Base-by-base conservation (phyloP, 371 early-diverging fungal species). In the Mortierella sp. region DNA sequence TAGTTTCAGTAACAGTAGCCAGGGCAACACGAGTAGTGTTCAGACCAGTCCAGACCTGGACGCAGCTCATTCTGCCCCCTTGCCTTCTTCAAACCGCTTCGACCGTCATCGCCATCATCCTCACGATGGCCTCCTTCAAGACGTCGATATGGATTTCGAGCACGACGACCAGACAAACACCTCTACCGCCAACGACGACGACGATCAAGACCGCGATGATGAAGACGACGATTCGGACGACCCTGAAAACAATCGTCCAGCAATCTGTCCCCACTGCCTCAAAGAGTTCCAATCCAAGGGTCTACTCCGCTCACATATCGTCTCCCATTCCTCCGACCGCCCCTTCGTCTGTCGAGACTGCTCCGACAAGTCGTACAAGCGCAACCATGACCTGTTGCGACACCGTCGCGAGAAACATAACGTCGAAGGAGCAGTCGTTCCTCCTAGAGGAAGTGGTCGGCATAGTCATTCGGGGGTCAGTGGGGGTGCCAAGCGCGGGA, bases 401-500 rank as follows among this genome's bases (percentile, higher is more conserved):
- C 86, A 86, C 69, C 76, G 78, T n/a, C 79, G 86, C 40, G 86
- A 86, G 57, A 86, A 78, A 40, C 86, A 86, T 26, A 78, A 78
- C n/a, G 54, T 75, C 0, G 82, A 82, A 57, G 82, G 82, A 2
- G 61, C 43, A 0, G 37, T 72, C 11, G 67, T 71, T 9, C 75
- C 82, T 9, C 55, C 82, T 1, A 72, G 82, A 5, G 82, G 82
- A 10, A 82, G 82, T 43, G 46, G 74, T 54, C 82, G 82, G 2
- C 67, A 64, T 24, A 21, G 21, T 21, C 67, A 64, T 37, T 64
- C 67, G 6, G 67, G 67, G 2, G 67, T 21, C 0, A 64, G 67
- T 10, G 67, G 67, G 1, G 31, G 34, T 6, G 9, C 67, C 10
- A 64, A 37, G 37, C 67, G 67, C 5, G 21, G 37, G 21, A 19